Base-by-base conservation (phyloP, 2,329 filamentous ascomycete species). In the Scytalidium lignicola region DNA sequence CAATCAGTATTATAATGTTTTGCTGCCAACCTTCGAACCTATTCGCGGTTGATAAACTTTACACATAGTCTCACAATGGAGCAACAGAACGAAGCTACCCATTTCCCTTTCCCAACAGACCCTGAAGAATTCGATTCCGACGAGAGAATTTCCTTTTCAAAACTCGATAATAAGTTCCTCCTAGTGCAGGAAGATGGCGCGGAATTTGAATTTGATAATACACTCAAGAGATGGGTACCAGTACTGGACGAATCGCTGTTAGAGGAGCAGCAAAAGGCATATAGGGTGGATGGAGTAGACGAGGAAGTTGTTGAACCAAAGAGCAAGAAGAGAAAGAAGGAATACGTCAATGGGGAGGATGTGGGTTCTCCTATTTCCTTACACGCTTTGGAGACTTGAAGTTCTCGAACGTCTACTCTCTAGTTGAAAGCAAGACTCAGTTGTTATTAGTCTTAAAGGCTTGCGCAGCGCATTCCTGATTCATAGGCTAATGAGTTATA, bases 121-220 rank as follows among this genome's bases (percentile, higher is more conserved):
- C 60, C 58, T 15, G 53, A 58, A 55, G 58, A 65, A 43, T 95
- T 95, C 65, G 83, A 86, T 60, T 72, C 72, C 51, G 90, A 96
- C 65, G 79, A 88, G 22, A 86, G 91, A 58, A 88, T 96, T 62
- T 92, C 89, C 5, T 95, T 86, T 71, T 92, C 88, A n/a, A 87
- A 81, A 64, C 75, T 89, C 53, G 86, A 92, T 68, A 77, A 82
- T 62, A 92, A 90, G 65, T 92, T 85, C 71, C 80, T 93, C 47
- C 82, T 93, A 7, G 90, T 95, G 53, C 86, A 88, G 50, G 88
- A 90, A 43, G 84, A 93, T 64, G 90, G 89, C 46, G 79, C 82
- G 53, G 91, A 96, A 67, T 95, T 85, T 71, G 87, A 91, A 65
- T 96, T 86, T 71, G 84, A 95, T 67, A 70, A 78, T 44, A 76